These are phyloP conservation scores for Oenanthe javanica DNA, from an alignment of 140 eudicot species.

Conservation along the genomic window DNA sequence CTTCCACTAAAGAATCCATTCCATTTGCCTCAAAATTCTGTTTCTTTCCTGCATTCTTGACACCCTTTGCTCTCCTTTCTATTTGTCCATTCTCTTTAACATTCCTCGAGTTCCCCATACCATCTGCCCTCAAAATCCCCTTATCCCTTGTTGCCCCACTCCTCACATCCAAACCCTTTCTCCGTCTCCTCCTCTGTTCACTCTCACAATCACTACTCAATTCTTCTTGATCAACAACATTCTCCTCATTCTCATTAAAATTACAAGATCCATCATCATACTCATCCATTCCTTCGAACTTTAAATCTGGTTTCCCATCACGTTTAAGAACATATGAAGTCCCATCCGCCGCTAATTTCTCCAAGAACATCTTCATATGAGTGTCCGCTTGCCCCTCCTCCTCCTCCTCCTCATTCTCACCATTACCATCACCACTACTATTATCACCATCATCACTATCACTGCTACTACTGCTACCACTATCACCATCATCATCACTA, in stretches of 20 bases:
- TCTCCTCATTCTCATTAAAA: neutral
- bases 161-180: neutral
- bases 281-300: neutral
- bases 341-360: constrained; percentile 3
- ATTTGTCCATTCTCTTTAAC: neutral
- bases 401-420: neutral
- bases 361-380: constrained; percentile 5
- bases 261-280: neutral
- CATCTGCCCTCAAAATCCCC: neutral
- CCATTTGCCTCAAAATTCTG: neutral
- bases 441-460: neutral
- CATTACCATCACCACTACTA: neutral
- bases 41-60: neutral
- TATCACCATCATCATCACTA: too few relatives aligned
- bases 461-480: neutral
- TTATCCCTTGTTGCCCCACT: neutral
- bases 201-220: neutral
- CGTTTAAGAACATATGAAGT: neutral
- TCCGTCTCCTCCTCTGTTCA: neutral
- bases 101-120: neutral
- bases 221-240: neutral
- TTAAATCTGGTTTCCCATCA: neutral
- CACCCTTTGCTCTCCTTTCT: neutral
- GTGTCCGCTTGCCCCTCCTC: constrained; percentile 6
- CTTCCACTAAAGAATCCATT: neutral